A percentile compares a stretch with the other conserved stretches of the same genome.
Evolutionary conservation across 1,139 yeast genomes (phyloP).

Genomic region (Yamadazyma kanchanaburiensis): DNA sequence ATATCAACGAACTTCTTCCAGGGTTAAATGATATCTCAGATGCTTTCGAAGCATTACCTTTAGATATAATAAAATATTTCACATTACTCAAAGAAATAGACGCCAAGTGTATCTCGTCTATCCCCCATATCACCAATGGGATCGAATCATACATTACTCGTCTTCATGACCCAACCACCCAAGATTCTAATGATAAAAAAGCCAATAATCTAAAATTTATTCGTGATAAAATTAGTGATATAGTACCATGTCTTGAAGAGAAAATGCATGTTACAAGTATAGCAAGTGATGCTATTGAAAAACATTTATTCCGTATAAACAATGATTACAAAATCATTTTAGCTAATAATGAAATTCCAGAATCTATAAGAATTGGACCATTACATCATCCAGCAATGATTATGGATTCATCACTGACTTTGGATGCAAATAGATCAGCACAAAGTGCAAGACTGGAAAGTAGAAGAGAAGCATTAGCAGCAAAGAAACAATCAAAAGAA

Average conservation of each 20-base stretch:
- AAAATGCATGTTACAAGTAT: conserved; percentile 96
- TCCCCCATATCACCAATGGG: conserved; percentile 62
- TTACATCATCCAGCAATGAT: conserved; percentile 88
- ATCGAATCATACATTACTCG: conserved; percentile 54
- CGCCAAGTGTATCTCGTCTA: conserved; percentile 80
- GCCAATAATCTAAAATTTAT: conserved; percentile 28
- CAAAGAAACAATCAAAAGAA: conserved; percentile 59
- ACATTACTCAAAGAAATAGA: conserved; percentile 90
- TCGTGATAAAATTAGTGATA: conserved; percentile 54
- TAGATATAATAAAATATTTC: conserved; percentile 78
- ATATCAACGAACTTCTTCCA: conserved; percentile 56
- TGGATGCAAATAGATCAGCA: conserved; percentile 48
- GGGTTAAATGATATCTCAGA: conserved; percentile 91
- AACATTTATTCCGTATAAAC: conserved; percentile 71
- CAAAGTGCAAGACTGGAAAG: conserved; percentile 77
- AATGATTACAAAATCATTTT: conserved; percentile 74
- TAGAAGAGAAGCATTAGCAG: conserved; percentile 89
- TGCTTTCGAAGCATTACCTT: conserved; percentile 87
- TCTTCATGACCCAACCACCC: conserved; percentile 27
- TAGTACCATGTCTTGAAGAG: conserved; percentile 92
- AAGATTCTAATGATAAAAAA: conserved; percentile 7
- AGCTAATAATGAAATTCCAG: conserved; percentile 73
- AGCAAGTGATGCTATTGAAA: conserved; percentile 74
- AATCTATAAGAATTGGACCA: conserved; percentile 62
- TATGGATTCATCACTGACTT: conserved; percentile 44